Base-by-base conservation (phyloP, 2,329 filamentous ascomycete genomes). In the Dactylella cylindrospora region DNA sequence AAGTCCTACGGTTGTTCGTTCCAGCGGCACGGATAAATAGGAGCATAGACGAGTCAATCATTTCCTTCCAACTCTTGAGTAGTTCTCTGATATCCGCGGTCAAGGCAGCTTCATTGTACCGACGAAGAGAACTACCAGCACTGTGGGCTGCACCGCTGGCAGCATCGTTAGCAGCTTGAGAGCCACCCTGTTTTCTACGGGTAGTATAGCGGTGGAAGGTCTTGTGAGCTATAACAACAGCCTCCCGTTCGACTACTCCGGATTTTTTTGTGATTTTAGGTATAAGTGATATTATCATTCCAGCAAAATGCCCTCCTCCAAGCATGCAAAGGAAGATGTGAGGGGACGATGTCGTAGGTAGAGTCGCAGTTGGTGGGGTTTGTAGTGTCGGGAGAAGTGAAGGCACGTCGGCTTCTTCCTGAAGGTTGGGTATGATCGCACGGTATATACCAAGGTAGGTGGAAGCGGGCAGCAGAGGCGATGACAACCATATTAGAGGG, bases 261-360 rank as follows among this genome's bases (percentile, higher is more conserved):
- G 78, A 77, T 46, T 82, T 82, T 71, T 88, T 91, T 29, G 82
- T 81, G 47, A 86, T 77, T 65, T 90, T 87, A 0, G 93, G 90
- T 0, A 88, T 83, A 3, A 97, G 79, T 0, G 90, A 90, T 8
- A 98, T 87, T 8, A 97, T 79, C 90, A 97, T 97, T 44, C 88
- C 93, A 0, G 93, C 93, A 71, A 98, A 98, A 72, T 98, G 93
- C 0, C 93, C 93, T 60, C 93, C 93, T 19, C 93, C 93, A 44
- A 98, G 95, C 93, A 98, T 98, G 74, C 90, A 97, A 40, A 98
- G 80, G 71, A 98, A 97, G 43, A 95, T 83, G 71, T 97, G 90
- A 1, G 90, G 88, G 5, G 70, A 76, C 73, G 72, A 26, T 76
- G 72, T 49, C 77, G 81, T 0, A 88, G 84, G 2, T 80, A 76